These are phyloP conservation scores for Wickerhamiella parazyma DNA, from an alignment of 805 yeast species.

Conservation along the genomic window DNA sequence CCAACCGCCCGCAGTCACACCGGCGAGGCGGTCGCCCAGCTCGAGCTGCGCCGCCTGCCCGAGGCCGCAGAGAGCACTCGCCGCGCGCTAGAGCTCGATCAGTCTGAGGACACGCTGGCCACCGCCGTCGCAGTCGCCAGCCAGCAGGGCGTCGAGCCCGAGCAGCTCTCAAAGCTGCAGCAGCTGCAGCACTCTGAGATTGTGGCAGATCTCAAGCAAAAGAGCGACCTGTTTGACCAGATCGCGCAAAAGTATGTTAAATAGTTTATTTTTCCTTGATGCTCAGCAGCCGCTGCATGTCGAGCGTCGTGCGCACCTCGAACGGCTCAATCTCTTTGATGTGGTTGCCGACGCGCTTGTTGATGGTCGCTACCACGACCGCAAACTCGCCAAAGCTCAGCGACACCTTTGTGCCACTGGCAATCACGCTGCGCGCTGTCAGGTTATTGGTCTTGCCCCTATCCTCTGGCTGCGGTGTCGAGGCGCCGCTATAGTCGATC, in stretches of 20 bases:
- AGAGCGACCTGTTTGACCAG: conserved; percentile 51
- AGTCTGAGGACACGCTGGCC: conserved; percentile 35
- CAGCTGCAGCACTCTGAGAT: conserved; percentile 8
- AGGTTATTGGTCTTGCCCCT: not conserved
- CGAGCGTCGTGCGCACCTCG: not conserved
- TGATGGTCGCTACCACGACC: conserved; percentile 1
- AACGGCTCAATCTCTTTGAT: not conserved
- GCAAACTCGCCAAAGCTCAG: not conserved
- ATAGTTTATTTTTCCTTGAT: not conserved
- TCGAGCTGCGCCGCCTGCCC: conserved; percentile 66
- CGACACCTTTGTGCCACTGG: not conserved
- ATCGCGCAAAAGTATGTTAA: conserved; percentile 31
- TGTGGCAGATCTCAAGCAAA: conserved; percentile 39
- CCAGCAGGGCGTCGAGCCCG: conserved; percentile 34
- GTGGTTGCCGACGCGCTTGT: not conserved
- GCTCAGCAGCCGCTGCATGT: not conserved
- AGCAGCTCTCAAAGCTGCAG: conserved; percentile 25
- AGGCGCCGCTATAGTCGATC: not conserved
- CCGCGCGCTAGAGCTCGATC: conserved; percentile 31
- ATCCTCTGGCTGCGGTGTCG: not conserved
- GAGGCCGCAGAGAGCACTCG: conserved; percentile 54
- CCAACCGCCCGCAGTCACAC: conserved; percentile 40
- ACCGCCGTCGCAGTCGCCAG: conserved; percentile 52
- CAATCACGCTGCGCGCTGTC: not conserved
- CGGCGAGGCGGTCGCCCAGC: conserved; percentile 58